A percentile compares a stretch with the other conserved stretches of the same genome.
phyloP scores from a whole-genome alignment of 1,284 basidiomycete species.

The Cryptococcus sp. region DNA sequence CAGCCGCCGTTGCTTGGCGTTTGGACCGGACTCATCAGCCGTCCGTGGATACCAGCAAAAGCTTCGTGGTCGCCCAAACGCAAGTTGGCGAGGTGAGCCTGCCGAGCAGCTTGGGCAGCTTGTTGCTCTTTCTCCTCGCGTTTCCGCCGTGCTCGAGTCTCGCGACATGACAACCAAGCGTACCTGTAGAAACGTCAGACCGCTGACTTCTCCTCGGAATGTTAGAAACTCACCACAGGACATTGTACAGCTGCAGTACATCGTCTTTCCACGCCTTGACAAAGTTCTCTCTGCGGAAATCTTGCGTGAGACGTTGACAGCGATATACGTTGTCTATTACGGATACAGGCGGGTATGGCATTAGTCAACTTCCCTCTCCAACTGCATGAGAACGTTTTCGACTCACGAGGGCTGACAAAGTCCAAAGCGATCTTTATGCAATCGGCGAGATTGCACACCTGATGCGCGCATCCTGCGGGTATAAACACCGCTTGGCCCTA shows the following conservation, averaged over 20 bases:
- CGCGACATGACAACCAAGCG: slow-evolving; percentile 44
- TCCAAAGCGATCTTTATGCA: slow-evolving; percentile 96
- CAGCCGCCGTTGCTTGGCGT: background rate
- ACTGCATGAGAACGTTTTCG: too few relatives aligned
- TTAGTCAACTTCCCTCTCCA: background rate
- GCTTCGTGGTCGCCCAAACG: slow-evolving; percentile 19
- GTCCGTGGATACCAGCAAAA: background rate
- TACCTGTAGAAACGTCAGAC: slow-evolving; percentile 29
- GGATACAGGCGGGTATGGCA: background rate
- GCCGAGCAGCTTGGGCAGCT: slow-evolving; percentile 16
- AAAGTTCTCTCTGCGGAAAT: slow-evolving; percentile 87
- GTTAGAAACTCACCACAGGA: slow-evolving; percentile 75
- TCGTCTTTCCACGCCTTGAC: slow-evolving; percentile 90
- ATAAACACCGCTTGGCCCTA: slow-evolving; percentile 91
- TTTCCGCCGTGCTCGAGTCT: slow-evolving; percentile 29
- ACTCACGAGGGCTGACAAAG: slow-evolving; percentile 75
- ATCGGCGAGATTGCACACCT: slow-evolving; percentile 75
- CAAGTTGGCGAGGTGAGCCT: slow-evolving; percentile 20
- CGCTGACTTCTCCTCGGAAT: background rate
- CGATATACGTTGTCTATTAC: slow-evolving; percentile 74
- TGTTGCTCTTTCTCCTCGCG: slow-evolving; percentile 24
- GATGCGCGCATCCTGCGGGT: slow-evolving; percentile 92
- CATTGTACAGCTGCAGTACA: slow-evolving; percentile 82
- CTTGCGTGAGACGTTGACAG: slow-evolving; percentile 78
- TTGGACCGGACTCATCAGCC: slow-evolving; percentile 1